Base-by-base conservation (phyloP, 2,329 filamentous ascomycete genomes). In the Fusarium illudens region DNA sequence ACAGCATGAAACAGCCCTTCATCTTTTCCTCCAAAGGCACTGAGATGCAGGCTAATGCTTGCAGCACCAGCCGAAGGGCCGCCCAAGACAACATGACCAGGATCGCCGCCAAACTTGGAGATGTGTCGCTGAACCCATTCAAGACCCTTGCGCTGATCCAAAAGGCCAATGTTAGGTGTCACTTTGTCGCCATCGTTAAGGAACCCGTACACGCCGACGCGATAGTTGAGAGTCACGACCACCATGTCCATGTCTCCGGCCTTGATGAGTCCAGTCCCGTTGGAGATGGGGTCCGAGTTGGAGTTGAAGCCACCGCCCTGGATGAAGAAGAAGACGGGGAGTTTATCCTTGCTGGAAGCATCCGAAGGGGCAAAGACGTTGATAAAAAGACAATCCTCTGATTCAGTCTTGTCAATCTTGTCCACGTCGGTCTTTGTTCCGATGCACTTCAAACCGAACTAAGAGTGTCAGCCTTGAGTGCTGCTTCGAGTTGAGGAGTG, bases 191-290 rank as follows among this genome's bases (percentile, higher is more conserved):
- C 79, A 58, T 87, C 82, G 2, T 87, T 86, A 12, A 94, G 82
- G 74, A 94, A 94, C 0, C 92, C 92, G 68, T 89, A 93, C 0
- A 87, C 84, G 0, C 91, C 91, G 11, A 94, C 90, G 6, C 92
- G 88, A 75, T 94, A 94, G 78, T 93, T 94, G 78, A 92, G 85
- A 10, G 84, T 89, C 2, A 94, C 90, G 0, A 93, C 87, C 0
- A 94, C 79, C 25, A 93, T 89, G 60, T 85, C 79, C 34, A 83
- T 81, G 17, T 86, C 86, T 0, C 88, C 89, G 29, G 82, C 75
- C 27, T 90, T 82, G 30, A 80, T 75, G n/a, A 94, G 77, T 0
- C 85, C 87, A 1, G 83, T 84, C 1, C 86, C 89, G 67, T 92
- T 86, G 68, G 86, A 83, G 63, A 90, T 84, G 1, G 80, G 72